A percentile compares a stretch with the other conserved stretches of the same genome.
These are phyloP conservation scores for Wallacemonas sp. DNA, from an alignment of 208 protist genomes.

Conservation along the genomic window DNA sequence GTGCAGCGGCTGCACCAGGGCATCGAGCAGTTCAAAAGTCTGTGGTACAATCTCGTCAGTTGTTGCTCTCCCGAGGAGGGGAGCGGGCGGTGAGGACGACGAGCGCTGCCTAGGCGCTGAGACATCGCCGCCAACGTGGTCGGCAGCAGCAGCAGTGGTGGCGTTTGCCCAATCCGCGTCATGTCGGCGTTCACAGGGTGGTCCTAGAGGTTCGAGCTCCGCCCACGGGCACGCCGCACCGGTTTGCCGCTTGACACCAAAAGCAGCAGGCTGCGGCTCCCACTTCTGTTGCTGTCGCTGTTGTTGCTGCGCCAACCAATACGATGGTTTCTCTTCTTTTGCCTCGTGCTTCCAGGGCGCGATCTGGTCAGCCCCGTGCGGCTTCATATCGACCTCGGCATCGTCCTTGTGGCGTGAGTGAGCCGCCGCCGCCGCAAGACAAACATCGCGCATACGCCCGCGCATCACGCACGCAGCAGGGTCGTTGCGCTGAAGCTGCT, in stretches of 20 bases:
- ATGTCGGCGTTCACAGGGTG: neutral
- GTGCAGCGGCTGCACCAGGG: neutral
- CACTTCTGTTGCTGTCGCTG: neutral
- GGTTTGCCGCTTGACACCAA: neutral
- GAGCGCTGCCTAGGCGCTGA: too few relatives aligned
- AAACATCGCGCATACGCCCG: constrained; percentile 29
- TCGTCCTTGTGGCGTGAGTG: too few relatives aligned
- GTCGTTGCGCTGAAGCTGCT: constrained; percentile 48
- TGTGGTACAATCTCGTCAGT: constrained; percentile 3
- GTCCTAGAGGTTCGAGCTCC: constrained; percentile 4
- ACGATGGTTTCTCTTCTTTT: constrained; percentile 1
- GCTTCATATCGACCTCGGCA: too few relatives aligned
- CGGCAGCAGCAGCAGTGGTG: neutral
- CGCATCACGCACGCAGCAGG: constrained; percentile 41
- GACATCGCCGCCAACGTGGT: too few relatives aligned
- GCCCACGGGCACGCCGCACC: neutral
- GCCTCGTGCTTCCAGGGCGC: neutral
- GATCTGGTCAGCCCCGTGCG: too few relatives aligned
- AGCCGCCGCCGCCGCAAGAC: too few relatives aligned
- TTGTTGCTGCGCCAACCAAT: neutral
- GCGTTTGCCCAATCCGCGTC: too few relatives aligned
- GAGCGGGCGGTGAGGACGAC: neutral
- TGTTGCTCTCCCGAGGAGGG: too few relatives aligned
- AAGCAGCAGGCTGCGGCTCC: neutral
- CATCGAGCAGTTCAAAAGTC: constrained; percentile 20